Conservation (phyloP, 805 yeast species). For the Myxozyma geophila region DNA sequence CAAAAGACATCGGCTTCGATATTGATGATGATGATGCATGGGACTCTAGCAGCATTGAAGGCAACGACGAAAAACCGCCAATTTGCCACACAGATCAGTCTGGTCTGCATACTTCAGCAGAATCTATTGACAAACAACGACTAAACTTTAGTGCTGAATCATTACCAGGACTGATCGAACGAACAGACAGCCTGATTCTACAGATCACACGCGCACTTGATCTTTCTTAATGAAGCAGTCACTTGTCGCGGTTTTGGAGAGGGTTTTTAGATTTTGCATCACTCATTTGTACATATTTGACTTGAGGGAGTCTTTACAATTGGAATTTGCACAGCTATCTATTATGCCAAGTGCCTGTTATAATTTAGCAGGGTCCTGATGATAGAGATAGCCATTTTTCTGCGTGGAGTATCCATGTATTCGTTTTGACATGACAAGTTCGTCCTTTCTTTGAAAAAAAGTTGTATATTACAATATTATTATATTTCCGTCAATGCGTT, state of each 20-base stretch:
- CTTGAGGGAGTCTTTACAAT: too few species aligned
- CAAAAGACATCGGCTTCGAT: not conserved
- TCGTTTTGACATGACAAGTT: too few species aligned
- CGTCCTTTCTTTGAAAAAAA: too few species aligned
- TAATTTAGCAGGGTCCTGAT: too few species aligned
- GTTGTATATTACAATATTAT: too few species aligned
- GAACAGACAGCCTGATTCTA: slow-evolving; percentile 1
- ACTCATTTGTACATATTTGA: not conserved
- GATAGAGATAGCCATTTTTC: too few species aligned
- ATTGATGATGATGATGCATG: slow-evolving; percentile 14
- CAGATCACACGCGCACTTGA: not conserved
- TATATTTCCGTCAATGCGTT: too few species aligned
- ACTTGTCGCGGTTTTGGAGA: too few species aligned
- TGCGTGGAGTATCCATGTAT: too few species aligned
- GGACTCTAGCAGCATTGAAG: slow-evolving; percentile 6
- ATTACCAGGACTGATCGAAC: slow-evolving; percentile 29
- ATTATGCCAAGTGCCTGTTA: not conserved
- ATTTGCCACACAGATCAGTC: not conserved
- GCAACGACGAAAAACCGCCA: not conserved
- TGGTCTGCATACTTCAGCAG: too few species aligned
- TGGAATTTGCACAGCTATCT: not conserved
- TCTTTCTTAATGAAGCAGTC: too few species aligned
- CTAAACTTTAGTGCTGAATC: slow-evolving; percentile 29
- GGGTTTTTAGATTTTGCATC: too few species aligned
- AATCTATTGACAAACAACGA: not conserved